Evolutionary conservation across 495 filamentous ascomycete genomes (phyloP).

Genomic region (Aspergillus saccharolyticus): DNA sequence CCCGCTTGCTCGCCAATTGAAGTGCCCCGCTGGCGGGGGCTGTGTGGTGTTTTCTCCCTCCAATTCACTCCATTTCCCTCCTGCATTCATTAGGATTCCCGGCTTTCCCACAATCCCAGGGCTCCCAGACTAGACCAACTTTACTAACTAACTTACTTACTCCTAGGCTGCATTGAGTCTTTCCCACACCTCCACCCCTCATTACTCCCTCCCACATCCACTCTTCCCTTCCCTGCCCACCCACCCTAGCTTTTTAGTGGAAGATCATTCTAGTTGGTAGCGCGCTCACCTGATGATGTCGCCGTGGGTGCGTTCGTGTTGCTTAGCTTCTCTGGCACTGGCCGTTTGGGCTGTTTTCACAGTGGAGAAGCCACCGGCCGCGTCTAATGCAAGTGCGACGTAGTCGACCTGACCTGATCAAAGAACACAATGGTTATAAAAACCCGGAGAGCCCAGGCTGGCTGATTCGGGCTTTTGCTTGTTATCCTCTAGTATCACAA

Average conservation of each 20-base stretch:
- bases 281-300: constrained; percentile 23
- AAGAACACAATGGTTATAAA: constrained; percentile 6
- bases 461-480: not conserved
- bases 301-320: constrained; percentile 21
- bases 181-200: constrained; percentile 3
- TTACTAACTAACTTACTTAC: too few species aligned
- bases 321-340: constrained; percentile 6
- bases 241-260: constrained; percentile 6
- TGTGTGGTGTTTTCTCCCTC: constrained; percentile 10
- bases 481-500: not conserved
- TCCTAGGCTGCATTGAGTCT: constrained; percentile 8
- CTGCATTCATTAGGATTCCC: constrained; percentile 14
- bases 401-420: constrained; percentile 15
- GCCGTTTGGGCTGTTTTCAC: constrained; percentile 1
- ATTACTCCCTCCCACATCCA: not conserved
- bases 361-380: constrained; percentile 10
- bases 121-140: too few species aligned
- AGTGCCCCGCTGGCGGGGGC: constrained; percentile 8
- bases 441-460: constrained; percentile 2
- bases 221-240: not conserved
- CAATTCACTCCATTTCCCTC: constrained; percentile 3
- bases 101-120: not conserved
- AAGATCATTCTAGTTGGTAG: constrained; percentile 2
- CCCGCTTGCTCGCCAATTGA: constrained; percentile 11
- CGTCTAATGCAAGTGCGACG: constrained; percentile 21